Evolutionary conservation across 2,329 filamentous ascomycete species (phyloP), one percentile per base, ranked within the genome.

Genomic region (Fusarium decemcellulare): DNA sequence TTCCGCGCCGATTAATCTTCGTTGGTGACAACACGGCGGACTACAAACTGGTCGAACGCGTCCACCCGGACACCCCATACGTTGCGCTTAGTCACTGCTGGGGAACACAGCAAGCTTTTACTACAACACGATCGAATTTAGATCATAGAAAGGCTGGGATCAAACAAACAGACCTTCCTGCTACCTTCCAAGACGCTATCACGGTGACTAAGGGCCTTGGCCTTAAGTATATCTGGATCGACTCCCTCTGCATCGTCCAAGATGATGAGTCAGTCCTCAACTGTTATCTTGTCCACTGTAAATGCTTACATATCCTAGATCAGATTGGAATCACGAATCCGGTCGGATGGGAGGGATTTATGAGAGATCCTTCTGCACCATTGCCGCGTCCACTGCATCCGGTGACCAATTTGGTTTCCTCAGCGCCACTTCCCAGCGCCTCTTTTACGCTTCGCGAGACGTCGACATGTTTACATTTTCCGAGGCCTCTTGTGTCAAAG

Each of bases 171-270:
- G 30, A 34, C 6, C 52, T 56, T 8, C 52, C 52, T 11, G 18
- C 11, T 9, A 46, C 52, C 12, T 56, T 56, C 29, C 16, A 27
- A 12, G 14, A 56, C 29, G 40, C 40, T 12, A 27, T 44, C 16
- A 27, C 30, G 6, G 52, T 56, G 3, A 37, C 30, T 8, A 29
- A 36, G 15, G 40, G 10, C 15, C 52, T 56, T 14, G 39, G 52
- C 4, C 10, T 44, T 9, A 15, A 56, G 23, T 44, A 56, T 14
- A 34, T 56, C 9, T 56, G 52, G 52, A 56, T 56, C 8, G 52
- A 56, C 14, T 36, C 40, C 4, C 40, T 56, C 2, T 56, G 52
- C 12, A 56, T 46, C 7, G 15, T 56, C 6, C 52, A 56, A 46
- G 52, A 56, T 27, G 52, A 56, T 27, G 8, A 54, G 39, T 23